Evolutionary conservation across 2,329 filamentous ascomycete species (phyloP), one percentile per base, ranked within the genome.

Genomic region (Moelleriella libera): DNA sequence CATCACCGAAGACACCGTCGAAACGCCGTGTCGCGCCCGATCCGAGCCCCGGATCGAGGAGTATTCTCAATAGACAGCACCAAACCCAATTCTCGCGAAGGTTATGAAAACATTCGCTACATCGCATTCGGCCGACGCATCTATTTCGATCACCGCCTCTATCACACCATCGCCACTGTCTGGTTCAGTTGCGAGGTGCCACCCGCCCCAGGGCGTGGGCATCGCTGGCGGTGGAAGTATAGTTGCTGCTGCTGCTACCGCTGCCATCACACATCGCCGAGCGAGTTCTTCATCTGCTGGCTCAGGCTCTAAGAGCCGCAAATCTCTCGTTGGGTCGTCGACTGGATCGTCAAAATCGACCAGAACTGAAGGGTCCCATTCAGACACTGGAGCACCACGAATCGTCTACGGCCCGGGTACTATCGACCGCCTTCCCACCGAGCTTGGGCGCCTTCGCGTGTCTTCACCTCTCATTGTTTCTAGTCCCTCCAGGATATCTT

Each of bases 391-490:
- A 0, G 51, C 58, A 4, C 61, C 64, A 11, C 61, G 62, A 30
- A 50, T 67, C 30, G 60, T 68, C 37, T 60, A 61, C 47, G 65
- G 65, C 2, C 52, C 53, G 2, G 61, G 62, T 37, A 56, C 61
- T 32, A 50, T 67, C 44, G 46, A 54, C 14, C 58, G 56, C 5
- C 54, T 68, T 5, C 56, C 65, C 5, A 52, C 53, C 10, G 65
- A 68, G 49, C 54, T 68, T 6, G 57, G 53, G 30, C 57, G 55
- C 2, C 54, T 67, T 9, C 53, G 54, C 14, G 51, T 65, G 6
- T 54, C 59, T 4, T 55, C 56, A 9, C 65, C 65, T 1, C 59
- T 68, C 47, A 61, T 68, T 43, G 58, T 68, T 30, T 62, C 57
- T 30, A 66, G 63, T 12, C 63, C 65, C 5, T 68, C 65, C 3